Evolutionary conservation across 225 moss, liverwort and hornwort genomes (phyloP).

Genomic region (Pleurozium schreberi): DNA sequence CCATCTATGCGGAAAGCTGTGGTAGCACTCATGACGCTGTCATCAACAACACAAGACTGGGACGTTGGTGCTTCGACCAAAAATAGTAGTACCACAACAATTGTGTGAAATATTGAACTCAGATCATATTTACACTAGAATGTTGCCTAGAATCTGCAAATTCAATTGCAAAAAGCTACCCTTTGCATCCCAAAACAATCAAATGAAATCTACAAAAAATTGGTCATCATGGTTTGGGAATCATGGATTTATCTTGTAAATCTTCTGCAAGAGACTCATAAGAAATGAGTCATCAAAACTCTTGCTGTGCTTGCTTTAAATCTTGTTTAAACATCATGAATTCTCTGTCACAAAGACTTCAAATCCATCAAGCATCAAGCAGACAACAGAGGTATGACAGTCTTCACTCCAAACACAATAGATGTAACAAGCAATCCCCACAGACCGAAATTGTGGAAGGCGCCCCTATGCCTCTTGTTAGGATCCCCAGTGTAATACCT

Average conservation of each 20-base stretch:
- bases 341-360: neutral
- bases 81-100: neutral
- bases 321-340: neutral
- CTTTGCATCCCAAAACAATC: neutral
- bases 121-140: neutral
- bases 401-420: conserved; percentile 39
- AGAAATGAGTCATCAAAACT: neutral
- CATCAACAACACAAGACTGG: conserved; percentile 72
- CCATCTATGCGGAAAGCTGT: conserved; percentile 87
- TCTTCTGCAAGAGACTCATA: neutral
- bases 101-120: neutral
- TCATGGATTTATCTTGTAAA: neutral
- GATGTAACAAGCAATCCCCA: conserved; percentile 42
- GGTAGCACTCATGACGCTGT: conserved; percentile 79
- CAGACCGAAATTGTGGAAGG: conserved; percentile 35
- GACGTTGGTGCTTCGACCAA: conserved; percentile 24
- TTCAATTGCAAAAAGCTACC: neutral
- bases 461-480: conserved; percentile 39
- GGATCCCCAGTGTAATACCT: conserved; percentile 80
- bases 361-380: neutral
- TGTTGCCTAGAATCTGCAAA: neutral
- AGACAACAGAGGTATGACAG: conserved; percentile 15
- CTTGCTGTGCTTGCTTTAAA: neutral
- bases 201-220: neutral
- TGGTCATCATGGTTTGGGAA: neutral